Evolutionary conservation across 352 stramenopile species (phyloP).

Genomic region (Plasmopara halstedii): DNA sequence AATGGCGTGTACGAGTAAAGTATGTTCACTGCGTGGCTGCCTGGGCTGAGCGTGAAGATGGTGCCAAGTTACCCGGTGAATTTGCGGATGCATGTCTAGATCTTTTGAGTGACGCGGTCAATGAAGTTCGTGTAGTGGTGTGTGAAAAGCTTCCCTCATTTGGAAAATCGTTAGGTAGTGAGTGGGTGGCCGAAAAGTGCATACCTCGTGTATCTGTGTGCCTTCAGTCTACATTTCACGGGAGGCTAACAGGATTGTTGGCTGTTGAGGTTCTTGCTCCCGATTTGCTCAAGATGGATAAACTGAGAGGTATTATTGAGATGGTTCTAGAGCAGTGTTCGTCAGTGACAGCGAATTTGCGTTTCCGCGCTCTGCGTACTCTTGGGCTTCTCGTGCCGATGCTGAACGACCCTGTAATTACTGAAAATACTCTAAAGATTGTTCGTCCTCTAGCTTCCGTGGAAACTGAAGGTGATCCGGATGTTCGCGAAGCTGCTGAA

Average conservation of each 20-base stretch:
- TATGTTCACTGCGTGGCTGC: constrained; percentile 80
- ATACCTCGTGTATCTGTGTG: constrained; percentile 51
- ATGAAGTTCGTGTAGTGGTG: constrained; percentile 60
- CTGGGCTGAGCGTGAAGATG: constrained; percentile 65
- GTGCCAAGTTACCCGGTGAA: constrained; percentile 42
- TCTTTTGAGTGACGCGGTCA: constrained; percentile 56
- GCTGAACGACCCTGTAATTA: constrained; percentile 59
- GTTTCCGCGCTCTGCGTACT: constrained; percentile 72
- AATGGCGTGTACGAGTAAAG: constrained; percentile 81
- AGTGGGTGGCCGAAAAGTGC: constrained; percentile 70
- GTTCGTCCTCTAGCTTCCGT: constrained; percentile 50
- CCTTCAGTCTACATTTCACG: constrained; percentile 69
- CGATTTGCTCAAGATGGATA: constrained; percentile 59
- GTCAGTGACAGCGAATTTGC: constrained; percentile 72
- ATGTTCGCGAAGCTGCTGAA: constrained; percentile 67
- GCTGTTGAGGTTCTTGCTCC: constrained; percentile 58
- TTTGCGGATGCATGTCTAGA: constrained; percentile 69
- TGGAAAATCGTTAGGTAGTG: constrained; percentile 59
- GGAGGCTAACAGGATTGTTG: constrained; percentile 53
- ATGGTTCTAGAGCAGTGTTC: constrained; percentile 67
- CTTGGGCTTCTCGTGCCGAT: constrained; percentile 52
- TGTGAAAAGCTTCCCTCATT: constrained; percentile 60
- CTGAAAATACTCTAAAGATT: constrained; percentile 66
- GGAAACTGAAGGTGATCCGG: constrained; percentile 60
- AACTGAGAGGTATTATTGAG: constrained; percentile 57